Base-by-base conservation (phyloP, 306 rosid species). In the Sicyos edulis region DNA sequence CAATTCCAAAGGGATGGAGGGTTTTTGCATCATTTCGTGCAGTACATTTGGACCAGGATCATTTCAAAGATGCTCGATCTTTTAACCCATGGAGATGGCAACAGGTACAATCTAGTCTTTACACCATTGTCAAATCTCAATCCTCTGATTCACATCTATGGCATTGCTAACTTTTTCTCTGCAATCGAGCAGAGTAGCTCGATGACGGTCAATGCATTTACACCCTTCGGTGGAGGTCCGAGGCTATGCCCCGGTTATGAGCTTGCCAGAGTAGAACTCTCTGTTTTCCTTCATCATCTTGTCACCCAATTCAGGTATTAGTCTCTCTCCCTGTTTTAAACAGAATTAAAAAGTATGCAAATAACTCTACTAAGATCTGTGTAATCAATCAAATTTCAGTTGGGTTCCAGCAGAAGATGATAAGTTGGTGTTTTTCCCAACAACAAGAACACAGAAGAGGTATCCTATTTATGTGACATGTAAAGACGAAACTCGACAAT, bases 51-150 rank as follows among this genome's bases (percentile, higher is more conserved):
- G 87, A 93, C 71, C 88, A 86, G 0, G 85, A 91, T 16, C 85
- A 91, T 78, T 93, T 83, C 87, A 85, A 87, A 81, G 99, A 91
- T 7, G 97, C 99, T 2, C 91, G 97, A 54, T 73, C 95, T 70
- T 93, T 88, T 69, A 89, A 91, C 78, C 99, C 97, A 72, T 93
- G 99, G 99, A 86, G 99, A 82, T 93, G 99, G 97, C 95, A 87
- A 89, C 84, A 88, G 82, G 79, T 80, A 68, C 22, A 42, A 75
- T 50, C 44, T 21, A 13, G 19, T 34, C 51, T n/a, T 22, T 44
- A 42, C 11, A 42, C 47, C 47, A 42, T 42, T 57, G 40, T 57
- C 63, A 22, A 57, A 59, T 24, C 65, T 59, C 61, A 34, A 29
- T 16, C 13, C 67, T 29, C 42, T 45, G 16, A 37, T 32, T 10